phyloP scores from a whole-genome alignment of 345 rosid genomes.

The Boechera stricta region DNA sequence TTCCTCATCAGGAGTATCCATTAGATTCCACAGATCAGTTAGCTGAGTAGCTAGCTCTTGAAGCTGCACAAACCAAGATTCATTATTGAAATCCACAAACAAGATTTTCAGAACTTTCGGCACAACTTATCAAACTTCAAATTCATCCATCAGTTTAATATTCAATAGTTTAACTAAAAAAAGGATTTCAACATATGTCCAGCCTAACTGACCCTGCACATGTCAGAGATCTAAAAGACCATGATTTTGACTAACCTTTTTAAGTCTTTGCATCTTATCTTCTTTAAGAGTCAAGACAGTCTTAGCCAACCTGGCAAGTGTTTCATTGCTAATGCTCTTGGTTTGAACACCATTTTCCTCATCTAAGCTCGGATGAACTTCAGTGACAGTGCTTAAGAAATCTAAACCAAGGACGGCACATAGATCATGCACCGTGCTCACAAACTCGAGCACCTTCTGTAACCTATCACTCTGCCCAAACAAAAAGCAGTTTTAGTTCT shows the following conservation, averaged over 20 bases:
- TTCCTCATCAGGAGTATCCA: conserved; percentile 90
- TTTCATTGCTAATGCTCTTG: conserved; percentile 94
- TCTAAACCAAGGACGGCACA: conserved; percentile 92
- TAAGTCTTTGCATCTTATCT: conserved; percentile 88
- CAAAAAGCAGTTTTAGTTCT: conserved; percentile 35
- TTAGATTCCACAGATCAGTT: conserved; percentile 93
- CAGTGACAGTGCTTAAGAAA: conserved; percentile 75
- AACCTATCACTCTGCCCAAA: conserved; percentile 77
- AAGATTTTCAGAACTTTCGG: not conserved
- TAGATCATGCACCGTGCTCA: conserved; percentile 93
- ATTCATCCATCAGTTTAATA: not conserved
- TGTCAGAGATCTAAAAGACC: conserved; percentile 14
- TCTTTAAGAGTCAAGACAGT: conserved; percentile 78
- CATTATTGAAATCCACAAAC: not conserved
- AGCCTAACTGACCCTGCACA: conserved; percentile 2
- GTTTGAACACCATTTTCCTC: conserved; percentile 67
- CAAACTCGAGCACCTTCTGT: conserved; percentile 88
- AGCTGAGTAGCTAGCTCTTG: conserved; percentile 75
- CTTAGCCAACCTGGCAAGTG: conserved; percentile 75
- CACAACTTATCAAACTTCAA: not conserved
- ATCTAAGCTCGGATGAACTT: conserved; percentile 96
- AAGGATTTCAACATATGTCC: not conserved
- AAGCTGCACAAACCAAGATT: conserved; percentile 51
- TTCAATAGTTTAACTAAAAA: not conserved
- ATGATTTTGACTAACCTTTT: conserved; percentile 55